phyloP scores from a whole-genome alignment of 345 rosid genomes.

The Excoecaria cochinchinensis region DNA sequence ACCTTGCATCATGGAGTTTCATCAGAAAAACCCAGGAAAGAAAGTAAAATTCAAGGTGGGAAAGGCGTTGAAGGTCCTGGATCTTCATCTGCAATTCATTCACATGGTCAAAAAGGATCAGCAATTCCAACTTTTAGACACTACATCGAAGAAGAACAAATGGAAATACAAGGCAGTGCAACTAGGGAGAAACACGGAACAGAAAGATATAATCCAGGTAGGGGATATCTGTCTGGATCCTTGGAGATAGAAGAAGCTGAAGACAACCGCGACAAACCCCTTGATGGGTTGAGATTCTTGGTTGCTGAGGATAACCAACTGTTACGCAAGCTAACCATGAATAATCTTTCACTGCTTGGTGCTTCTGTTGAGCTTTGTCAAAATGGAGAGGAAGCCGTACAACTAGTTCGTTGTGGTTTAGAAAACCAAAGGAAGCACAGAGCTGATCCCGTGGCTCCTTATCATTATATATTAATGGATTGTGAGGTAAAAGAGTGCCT shows the following conservation, averaged over 20 bases:
- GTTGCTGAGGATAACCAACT: constrained; percentile 17
- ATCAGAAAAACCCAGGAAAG: constrained; percentile 17
- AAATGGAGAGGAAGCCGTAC: constrained; percentile 24
- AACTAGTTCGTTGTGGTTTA: constrained; percentile 11
- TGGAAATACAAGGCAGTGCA: constrained; percentile 29
- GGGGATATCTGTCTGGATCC: not conserved
- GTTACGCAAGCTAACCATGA: not conserved
- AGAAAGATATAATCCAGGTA: not conserved
- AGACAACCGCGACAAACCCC: not conserved
- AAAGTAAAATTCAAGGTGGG: constrained; percentile 1
- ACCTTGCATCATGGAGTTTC: constrained; percentile 17
- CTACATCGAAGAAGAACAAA: constrained; percentile 15
- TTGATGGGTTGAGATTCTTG: constrained; percentile 22
- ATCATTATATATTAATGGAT: constrained; percentile 32
- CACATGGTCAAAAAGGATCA: constrained; percentile 1
- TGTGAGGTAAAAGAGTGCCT: constrained; percentile 16
- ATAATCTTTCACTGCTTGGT: constrained; percentile 16
- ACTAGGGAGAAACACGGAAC: constrained; percentile 3
- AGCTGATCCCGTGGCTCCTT: not conserved
- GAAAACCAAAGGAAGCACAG: not conserved
- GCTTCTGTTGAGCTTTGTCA: constrained; percentile 22
- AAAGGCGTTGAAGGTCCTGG: constrained; percentile 1
- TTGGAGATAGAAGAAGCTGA: constrained; percentile 28
- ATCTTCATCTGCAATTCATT: constrained; percentile 14
- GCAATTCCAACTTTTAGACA: not conserved